These are phyloP conservation scores for Trichoderma asperellum DNA, from an alignment of 2,329 filamentous ascomycete genomes.

Conservation along the genomic window DNA sequence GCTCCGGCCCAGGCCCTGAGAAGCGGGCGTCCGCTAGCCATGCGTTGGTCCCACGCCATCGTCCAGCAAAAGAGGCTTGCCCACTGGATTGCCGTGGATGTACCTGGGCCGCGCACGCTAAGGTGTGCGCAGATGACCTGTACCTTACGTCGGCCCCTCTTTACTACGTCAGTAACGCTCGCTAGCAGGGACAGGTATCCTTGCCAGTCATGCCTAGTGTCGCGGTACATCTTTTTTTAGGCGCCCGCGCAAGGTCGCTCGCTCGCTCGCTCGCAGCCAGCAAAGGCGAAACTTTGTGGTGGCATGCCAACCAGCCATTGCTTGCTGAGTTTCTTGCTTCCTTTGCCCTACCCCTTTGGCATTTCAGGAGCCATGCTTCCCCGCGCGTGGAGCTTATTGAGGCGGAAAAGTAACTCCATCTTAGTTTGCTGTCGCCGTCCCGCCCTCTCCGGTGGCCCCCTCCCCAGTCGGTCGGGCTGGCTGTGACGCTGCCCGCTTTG, in stretches of 20 bases:
- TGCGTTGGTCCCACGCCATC: conserved; percentile 22
- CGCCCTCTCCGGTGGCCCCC: neutral
- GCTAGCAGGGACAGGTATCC: conserved; percentile 12
- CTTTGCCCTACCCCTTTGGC: neutral
- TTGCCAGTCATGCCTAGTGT: conserved; percentile 8
- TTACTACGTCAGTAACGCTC: conserved; percentile 21
- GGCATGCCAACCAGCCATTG: neutral
- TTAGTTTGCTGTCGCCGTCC: neutral
- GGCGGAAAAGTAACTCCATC: conserved; percentile 1
- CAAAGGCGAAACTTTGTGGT: conserved; percentile 13
- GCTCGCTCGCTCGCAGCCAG: neutral
- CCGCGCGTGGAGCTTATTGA: conserved; percentile 5
- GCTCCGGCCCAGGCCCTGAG: conserved; percentile 12
- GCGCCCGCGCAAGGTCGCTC: neutral
- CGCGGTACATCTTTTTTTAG: conserved; percentile 18
- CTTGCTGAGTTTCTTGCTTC: neutral
- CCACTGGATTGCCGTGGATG: conserved; percentile 38
- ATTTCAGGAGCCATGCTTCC: neutral
- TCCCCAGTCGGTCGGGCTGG: neutral
- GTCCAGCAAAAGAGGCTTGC: conserved; percentile 16
- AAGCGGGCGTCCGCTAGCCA: conserved; percentile 26
- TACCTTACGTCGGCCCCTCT: conserved; percentile 41
- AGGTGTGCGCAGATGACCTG: conserved; percentile 44
- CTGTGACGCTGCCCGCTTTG: conserved; percentile 2
- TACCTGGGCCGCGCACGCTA: conserved; percentile 41